Conservation (phyloP, 2,329 filamentous ascomycete genomes). For the Paracorniculantispora psalliotae region DNA sequence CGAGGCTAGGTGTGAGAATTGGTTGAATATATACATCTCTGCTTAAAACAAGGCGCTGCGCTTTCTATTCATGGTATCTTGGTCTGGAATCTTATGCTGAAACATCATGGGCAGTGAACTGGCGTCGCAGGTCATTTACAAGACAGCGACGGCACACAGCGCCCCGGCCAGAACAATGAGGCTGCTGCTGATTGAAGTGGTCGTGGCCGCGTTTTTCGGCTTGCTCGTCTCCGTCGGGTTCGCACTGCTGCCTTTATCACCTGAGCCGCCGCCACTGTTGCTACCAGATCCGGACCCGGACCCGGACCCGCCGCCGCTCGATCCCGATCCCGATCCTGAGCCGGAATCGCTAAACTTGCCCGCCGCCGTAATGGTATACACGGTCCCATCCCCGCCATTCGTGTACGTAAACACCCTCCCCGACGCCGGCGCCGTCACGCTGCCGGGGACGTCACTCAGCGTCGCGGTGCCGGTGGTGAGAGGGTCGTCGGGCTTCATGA, state of each 20-base stretch:
- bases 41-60: background rate
- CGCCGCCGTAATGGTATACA: conserved; percentile 32
- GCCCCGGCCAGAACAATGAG: background rate
- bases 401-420: conserved; percentile 32
- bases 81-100: background rate
- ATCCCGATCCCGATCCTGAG: background rate
- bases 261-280: background rate
- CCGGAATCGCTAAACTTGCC: background rate
- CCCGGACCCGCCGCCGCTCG: background rate
- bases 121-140: background rate
- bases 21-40: background rate
- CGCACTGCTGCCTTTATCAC: background rate
- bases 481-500: conserved; percentile 20
- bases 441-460: conserved; percentile 25
- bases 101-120: background rate
- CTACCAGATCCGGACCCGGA: background rate
- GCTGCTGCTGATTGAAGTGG: background rate
- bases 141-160: background rate
- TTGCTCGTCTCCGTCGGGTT: background rate
- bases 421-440: conserved; percentile 29
- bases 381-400: conserved; percentile 22
- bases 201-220: background rate
- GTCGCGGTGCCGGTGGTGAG: conserved; percentile 26
- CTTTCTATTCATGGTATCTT: background rate
- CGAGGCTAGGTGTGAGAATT: background rate